These are phyloP conservation scores for Ambrosia artemisiifolia DNA, from an alignment of 129 eudicot genomes.

Conservation along the genomic window DNA sequence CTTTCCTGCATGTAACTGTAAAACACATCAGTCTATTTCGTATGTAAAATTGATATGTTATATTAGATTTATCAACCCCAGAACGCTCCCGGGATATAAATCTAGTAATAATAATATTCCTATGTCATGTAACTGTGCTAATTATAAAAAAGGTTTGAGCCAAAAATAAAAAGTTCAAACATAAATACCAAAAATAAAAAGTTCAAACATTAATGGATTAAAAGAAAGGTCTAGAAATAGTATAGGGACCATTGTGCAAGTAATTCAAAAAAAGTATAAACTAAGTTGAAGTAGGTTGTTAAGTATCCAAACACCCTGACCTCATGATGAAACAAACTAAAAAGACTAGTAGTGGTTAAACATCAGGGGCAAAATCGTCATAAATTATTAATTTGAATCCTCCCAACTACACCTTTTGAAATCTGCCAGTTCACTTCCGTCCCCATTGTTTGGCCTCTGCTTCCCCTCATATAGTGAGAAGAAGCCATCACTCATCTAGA, in stretches of 20 bases:
- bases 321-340: conserved; percentile 21
- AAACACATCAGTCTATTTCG: too few relatives aligned
- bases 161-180: too few relatives aligned
- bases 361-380: conserved; percentile 64
- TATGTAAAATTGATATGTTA: too few relatives aligned
- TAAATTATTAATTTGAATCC: conserved; percentile 48
- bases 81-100: too few relatives aligned
- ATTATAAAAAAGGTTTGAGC: too few relatives aligned
- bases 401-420: conserved; percentile 23
- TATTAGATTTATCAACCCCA: too few relatives aligned
- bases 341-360: conserved; percentile 47
- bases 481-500: conserved; percentile 4
- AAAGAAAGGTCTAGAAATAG: neutral
- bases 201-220: neutral
- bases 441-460: conserved; percentile 56
- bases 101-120: too few relatives aligned
- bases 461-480: conserved; percentile 23
- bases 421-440: conserved; percentile 66
- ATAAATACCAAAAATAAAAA: neutral
- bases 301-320: neutral
- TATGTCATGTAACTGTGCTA: too few relatives aligned
- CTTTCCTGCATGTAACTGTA: too few relatives aligned
- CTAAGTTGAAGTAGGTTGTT: conserved; percentile 7
- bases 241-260: conserved; percentile 3
- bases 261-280: conserved; percentile 9